Evolutionary conservation across 176 grass and related monocot species (phyloP).

Genomic region (Eragrostis nindensis): DNA sequence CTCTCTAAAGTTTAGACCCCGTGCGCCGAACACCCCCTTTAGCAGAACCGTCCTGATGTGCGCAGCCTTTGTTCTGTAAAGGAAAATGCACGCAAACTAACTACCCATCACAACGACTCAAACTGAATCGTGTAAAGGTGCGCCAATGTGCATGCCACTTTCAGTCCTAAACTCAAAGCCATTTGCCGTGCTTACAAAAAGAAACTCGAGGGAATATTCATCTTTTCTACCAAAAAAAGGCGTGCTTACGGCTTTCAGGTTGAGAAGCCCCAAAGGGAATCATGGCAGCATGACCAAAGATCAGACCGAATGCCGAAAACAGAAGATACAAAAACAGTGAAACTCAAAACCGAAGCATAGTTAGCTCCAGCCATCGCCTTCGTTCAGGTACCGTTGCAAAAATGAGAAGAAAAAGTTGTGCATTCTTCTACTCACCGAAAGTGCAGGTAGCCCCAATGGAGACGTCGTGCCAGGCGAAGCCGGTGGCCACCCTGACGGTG

Average conservation of each 20-base stretch:
- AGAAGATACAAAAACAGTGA: not conserved
- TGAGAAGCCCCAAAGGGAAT: conserved; percentile 9
- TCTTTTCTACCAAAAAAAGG: not conserved
- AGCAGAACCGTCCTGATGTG: not conserved
- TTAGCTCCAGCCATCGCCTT: no score
- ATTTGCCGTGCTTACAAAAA: conserved; percentile 16
- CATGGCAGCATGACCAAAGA: not conserved
- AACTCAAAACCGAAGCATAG: not conserved
- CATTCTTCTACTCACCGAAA: conserved; percentile 60
- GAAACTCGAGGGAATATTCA: conserved; percentile 1
- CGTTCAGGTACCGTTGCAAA: not conserved
- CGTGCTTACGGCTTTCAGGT: not conserved
- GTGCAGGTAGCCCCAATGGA: conserved; percentile 86
- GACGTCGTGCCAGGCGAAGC: conserved; percentile 70
- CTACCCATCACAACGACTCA: not conserved
- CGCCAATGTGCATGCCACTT: conserved; percentile 23
- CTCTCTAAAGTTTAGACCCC: no score
- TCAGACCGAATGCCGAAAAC: not conserved
- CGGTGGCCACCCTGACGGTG: conserved; percentile 76
- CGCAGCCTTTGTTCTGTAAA: not conserved
- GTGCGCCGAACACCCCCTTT: no score
- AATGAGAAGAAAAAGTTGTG: not conserved
- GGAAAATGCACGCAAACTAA: not conserved
- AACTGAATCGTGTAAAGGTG: conserved; percentile 14
- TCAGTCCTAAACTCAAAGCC: conserved; percentile 18